Evolutionary conservation across 495 filamentous ascomycete species (phyloP), one percentile per base, ranked within the genome.

Genomic region (Elaphomyces granulatus): DNA sequence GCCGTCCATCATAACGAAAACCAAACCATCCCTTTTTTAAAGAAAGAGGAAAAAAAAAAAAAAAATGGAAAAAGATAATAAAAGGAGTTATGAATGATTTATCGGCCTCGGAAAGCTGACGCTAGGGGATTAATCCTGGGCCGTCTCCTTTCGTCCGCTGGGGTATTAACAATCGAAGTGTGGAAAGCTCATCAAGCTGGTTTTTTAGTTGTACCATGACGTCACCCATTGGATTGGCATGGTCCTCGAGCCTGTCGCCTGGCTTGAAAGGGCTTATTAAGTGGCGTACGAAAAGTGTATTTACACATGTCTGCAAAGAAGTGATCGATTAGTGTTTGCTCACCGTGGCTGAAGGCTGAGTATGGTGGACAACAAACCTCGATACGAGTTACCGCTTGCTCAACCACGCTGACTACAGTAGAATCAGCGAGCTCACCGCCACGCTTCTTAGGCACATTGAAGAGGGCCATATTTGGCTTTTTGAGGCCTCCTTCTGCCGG

Each of bases 371-470:
- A 6, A 28, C 23, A 28, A 67, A 90, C 87, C 75, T 99, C 90
- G 52, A 99, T 93, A 42, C 90, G 74, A 42, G 82, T 84, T 41
- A 96, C 80, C 63, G 93, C 84, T 53, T 95, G 87, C 52, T 94
- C 88, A 48, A 96, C 71, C 54, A 96, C 80, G 50, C 82, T 82
- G 31, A 88, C 52, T 49, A 94, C 59, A 51, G 88, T 84, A 15
- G 74, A 68, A 61, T 96, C 90, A 12, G 87, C 82, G 26, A 94
- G 69, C 54, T 94, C 86, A 0, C 85, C 87, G 15, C 81, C 83
- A 43, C 78, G 68, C 41, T 79, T 73, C 65, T 77, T 87, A 67
- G 96, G 82, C 46, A 78, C 75, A 52, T 87, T 80, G 53, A 90
- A 61, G 30, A 96, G 63, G 43, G 81, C 80, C 32, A 78, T 80